Evolutionary conservation across 2,329 filamentous ascomycete genomes (phyloP).

Genomic region (Aspergillus neotritici): DNA sequence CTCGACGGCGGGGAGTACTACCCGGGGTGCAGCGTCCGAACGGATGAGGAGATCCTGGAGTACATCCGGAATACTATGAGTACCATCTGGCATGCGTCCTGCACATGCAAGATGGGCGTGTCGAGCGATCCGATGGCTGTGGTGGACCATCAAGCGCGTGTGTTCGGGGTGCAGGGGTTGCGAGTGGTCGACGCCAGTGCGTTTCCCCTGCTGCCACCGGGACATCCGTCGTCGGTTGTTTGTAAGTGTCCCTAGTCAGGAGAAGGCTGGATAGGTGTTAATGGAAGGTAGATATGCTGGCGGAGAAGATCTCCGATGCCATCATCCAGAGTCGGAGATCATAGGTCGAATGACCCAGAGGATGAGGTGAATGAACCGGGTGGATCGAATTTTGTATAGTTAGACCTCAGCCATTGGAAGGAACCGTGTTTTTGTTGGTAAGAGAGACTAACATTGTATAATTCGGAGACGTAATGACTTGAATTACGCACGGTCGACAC

Average conservation of each 20-base stretch:
- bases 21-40: conserved; percentile 33
- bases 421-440: too few relatives aligned
- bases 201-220: conserved; percentile 33
- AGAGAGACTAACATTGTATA: too few relatives aligned
- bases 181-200: conserved; percentile 32
- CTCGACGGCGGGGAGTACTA: conserved; percentile 29
- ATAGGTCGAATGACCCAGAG: too few relatives aligned
- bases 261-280: background rate
- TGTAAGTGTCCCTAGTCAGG: conserved; percentile 21
- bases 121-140: conserved; percentile 26
- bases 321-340: conserved; percentile 1
- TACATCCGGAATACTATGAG: conserved; percentile 20
- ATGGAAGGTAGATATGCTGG: conserved; percentile 26
- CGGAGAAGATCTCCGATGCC: conserved; percentile 34
- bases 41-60: conserved; percentile 38
- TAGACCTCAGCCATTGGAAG: too few relatives aligned
- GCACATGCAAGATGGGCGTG: conserved; percentile 36
- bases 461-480: too few relatives aligned
- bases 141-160: conserved; percentile 25
- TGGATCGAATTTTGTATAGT: too few relatives aligned
- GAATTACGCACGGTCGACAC: too few relatives aligned
- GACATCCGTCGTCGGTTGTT: conserved; percentile 34
- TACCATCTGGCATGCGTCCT: conserved; percentile 31
- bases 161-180: conserved; percentile 26
- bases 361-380: too few relatives aligned